These are phyloP conservation scores for Mycosarcoma maydis DNA, from an alignment of 1,284 basidiomycete species.

Conservation along the genomic window DNA sequence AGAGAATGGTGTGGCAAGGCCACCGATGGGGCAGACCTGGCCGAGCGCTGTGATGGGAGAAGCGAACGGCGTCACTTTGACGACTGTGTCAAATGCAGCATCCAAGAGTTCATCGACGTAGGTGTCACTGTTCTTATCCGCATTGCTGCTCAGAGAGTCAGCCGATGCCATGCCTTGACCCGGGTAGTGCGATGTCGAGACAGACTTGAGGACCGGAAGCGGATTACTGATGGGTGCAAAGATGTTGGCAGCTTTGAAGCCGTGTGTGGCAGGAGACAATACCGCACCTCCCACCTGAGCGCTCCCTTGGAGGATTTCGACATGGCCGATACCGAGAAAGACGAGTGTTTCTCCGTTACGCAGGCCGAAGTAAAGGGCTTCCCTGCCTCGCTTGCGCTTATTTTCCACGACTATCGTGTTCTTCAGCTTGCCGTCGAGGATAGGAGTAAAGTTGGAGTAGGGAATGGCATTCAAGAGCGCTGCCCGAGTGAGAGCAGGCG, in stretches of 20 bases:
- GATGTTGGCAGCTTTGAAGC: conserved; percentile 20
- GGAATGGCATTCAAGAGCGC: conserved; percentile 29
- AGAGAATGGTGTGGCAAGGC: conserved; percentile 28
- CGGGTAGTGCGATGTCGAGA: conserved; percentile 7
- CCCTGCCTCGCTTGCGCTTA: conserved; percentile 32
- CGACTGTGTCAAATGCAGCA: conserved; percentile 20
- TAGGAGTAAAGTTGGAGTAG: conserved; percentile 26
- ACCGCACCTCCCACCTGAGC: conserved; percentile 36
- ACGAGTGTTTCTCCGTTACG: conserved; percentile 22
- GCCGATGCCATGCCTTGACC: neutral
- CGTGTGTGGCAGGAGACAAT: conserved; percentile 10
- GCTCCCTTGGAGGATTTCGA: conserved; percentile 25
- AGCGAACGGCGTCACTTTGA: conserved; percentile 24
- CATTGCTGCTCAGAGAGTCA: neutral
- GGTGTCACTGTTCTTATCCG: neutral
- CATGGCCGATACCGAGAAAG: conserved; percentile 30
- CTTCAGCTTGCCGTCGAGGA: conserved; percentile 4
- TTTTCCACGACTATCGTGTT: conserved; percentile 20
- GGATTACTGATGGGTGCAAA: conserved; percentile 35
- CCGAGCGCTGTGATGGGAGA: conserved; percentile 29
- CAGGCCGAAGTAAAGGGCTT: conserved; percentile 27
- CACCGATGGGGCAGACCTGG: conserved; percentile 34
- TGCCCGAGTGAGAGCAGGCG: conserved; percentile 4
- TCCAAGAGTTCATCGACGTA: neutral
- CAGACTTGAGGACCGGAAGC: conserved; percentile 28